These are phyloP conservation scores for Ambrosia artemisiifolia DNA, from an alignment of 129 eudicot genomes.

Conservation along the genomic window DNA sequence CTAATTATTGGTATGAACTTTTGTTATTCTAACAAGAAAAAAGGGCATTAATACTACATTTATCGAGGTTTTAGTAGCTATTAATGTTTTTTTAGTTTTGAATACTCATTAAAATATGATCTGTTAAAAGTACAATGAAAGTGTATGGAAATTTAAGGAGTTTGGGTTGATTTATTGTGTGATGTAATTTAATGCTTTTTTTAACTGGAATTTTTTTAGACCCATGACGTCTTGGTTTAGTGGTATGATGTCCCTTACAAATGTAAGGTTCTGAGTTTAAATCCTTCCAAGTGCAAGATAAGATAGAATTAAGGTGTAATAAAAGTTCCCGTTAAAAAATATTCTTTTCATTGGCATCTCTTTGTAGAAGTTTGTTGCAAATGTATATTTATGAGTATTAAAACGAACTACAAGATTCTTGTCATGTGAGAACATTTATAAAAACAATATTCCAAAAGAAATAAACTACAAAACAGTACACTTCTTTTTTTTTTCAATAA, in stretches of 20 bases:
- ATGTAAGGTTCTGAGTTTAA: too few species aligned
- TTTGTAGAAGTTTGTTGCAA: background rate
- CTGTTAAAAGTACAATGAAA: conserved; percentile 20
- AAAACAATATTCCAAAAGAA: background rate
- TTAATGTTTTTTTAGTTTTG: conserved; percentile 27
- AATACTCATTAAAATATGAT: conserved; percentile 27
- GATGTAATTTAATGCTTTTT: conserved; percentile 28
- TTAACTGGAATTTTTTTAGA: conserved; percentile 16
- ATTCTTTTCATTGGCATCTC: background rate
- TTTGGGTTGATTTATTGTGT: conserved; percentile 22
- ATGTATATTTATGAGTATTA: background rate
- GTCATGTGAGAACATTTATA: background rate
- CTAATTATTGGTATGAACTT: conserved; percentile 14
- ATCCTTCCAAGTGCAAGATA: too few species aligned
- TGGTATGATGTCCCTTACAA: too few species aligned
- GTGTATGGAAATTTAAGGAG: conserved; percentile 28
- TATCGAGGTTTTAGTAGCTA: conserved; percentile 32
- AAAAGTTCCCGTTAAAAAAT: too few species aligned
- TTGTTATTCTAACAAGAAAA: conserved; percentile 13
- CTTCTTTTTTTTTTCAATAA: background rate
- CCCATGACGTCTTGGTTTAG: too few species aligned
- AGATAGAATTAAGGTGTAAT: too few species aligned
- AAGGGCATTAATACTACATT: conserved; percentile 18
- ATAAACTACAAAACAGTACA: background rate
- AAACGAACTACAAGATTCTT: conserved; percentile 1